Evolutionary conservation across 2,329 filamentous ascomycete genomes (phyloP), one percentile per base, ranked within the genome.

Genomic region (Diplodia seriata): DNA sequence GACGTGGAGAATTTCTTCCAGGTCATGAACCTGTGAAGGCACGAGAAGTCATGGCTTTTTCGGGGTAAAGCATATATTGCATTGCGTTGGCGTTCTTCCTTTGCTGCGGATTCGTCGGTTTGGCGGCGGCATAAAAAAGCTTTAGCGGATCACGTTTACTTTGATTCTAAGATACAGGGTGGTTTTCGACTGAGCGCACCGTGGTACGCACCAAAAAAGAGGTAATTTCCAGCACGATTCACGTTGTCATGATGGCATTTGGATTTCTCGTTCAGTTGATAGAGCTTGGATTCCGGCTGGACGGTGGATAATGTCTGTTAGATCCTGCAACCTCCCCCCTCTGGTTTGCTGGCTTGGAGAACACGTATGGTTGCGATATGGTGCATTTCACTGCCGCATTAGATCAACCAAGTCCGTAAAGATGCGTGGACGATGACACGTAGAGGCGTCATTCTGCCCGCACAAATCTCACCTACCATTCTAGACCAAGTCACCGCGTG

Each of bases 1-100:
- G 66, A 68, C 57, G 57, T 63, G 50, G 57, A 68, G 53, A 68
- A 68, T 26, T 62, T 51, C 66, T 68, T 68, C 51, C 66, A 68
- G 66, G 59, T 68, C 50, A 68, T 68, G 66, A 68, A 68, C 31
- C 51, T 68, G 38, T 68, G 57, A 68, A 29, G 31, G 40, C n/a
- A 56, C 51, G 56, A n/a, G 15, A 5, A 11, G 31, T 47, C n/a
- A n/a, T 7, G 9, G 59, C 54, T 53, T 57, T 63, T 63, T 33
- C 53, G 47, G 50, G 50, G 29, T 51, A 31, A 63, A 38, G 59
- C 47, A 12, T 43, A 51, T 67, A 47, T 68, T 68, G 66, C 66
- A 68, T 68, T 68, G 66, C 66, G 57, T 64, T 56, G 66, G 66
- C 66, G 66, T 68, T 64, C n/a, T 36, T 20, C 36, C 15, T 49